These are phyloP conservation scores for Rhynchosporium graminicola DNA, from an alignment of 2,329 filamentous ascomycete genomes.

Conservation along the genomic window DNA sequence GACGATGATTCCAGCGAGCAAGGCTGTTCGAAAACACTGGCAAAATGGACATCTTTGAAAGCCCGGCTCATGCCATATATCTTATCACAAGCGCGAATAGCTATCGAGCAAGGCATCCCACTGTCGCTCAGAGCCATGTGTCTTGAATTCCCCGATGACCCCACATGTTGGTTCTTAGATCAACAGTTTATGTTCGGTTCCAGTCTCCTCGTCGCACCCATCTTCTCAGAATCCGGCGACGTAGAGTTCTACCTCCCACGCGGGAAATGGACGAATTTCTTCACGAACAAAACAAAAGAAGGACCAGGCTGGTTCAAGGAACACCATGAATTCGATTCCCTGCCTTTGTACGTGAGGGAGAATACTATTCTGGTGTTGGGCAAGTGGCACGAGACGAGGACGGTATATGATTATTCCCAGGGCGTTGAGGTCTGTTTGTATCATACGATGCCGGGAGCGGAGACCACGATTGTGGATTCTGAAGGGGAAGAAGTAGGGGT, in stretches of 20 bases:
- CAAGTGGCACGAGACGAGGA: conserved; percentile 34
- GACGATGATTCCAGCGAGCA: conserved; percentile 51
- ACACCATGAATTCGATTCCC: conserved; percentile 48
- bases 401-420: conserved; percentile 38
- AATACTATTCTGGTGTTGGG: conserved; percentile 40
- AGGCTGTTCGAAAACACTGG: conserved; percentile 53
- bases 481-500: conserved; percentile 36
- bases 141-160: conserved; percentile 61
- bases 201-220: conserved; percentile 57
- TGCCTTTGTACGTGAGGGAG: conserved; percentile 49
- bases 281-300: conserved; percentile 44
- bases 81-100: conserved; percentile 52
- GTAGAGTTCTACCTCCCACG: conserved; percentile 58
- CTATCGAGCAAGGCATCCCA: conserved; percentile 52
- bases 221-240: conserved; percentile 57
- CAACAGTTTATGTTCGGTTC: conserved; percentile 63
- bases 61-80: conserved; percentile 60
- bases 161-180: conserved; percentile 58
- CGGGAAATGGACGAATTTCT: conserved; percentile 53
- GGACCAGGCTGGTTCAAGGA: conserved; percentile 50
- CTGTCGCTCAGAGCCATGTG: conserved; percentile 58
- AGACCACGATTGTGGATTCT: conserved; percentile 46
- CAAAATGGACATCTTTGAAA: conserved; percentile 48
- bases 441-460: conserved; percentile 45
- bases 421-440: conserved; percentile 50